Percentiles rank a stretch among this genome's conserved stretches.
Evolutionary conservation across 2,329 filamentous ascomycete genomes (phyloP).

Genomic region (Didymella pomorum): DNA sequence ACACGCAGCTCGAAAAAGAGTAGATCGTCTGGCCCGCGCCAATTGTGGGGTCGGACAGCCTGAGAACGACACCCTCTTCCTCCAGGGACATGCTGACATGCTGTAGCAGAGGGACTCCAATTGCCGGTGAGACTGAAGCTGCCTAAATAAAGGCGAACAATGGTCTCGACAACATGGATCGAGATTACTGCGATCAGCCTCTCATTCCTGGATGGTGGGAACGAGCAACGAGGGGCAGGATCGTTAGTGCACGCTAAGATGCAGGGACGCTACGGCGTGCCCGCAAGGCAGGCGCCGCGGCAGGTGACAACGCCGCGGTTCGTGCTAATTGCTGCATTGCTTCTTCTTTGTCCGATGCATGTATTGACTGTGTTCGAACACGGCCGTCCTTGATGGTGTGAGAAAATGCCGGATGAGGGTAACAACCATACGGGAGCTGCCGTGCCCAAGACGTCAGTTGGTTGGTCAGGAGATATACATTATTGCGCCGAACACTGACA

Average conservation of each 20-base stretch:
- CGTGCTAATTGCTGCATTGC: not conserved
- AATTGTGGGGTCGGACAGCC: slow-evolving; percentile 15
- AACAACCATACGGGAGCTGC: slow-evolving; percentile 10
- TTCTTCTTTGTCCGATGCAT: not conserved
- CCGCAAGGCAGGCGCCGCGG: slow-evolving; percentile 11
- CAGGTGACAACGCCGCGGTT: slow-evolving; percentile 8
- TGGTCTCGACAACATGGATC: slow-evolving; percentile 12
- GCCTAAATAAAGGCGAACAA: slow-evolving; percentile 3
- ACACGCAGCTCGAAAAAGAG: slow-evolving; percentile 10
- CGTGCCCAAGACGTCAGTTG: not conserved
- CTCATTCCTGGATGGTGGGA: slow-evolving; percentile 8
- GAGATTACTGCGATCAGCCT: slow-evolving; percentile 1
- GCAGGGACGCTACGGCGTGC: slow-evolving; percentile 18
- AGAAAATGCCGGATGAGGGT: not conserved
- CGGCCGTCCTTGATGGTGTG: not conserved
- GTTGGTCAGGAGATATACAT: slow-evolving; percentile 12
- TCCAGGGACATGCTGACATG: slow-evolving; percentile 3
- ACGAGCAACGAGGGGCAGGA: slow-evolving; percentile 8
- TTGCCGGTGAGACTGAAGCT: slow-evolving; percentile 1
- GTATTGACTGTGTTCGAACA: not conserved
- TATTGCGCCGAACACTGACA: slow-evolving; percentile 12
- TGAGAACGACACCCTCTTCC: slow-evolving; percentile 2
- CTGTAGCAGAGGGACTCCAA: not conserved
- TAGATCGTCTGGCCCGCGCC: slow-evolving; percentile 15
- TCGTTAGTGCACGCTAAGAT: slow-evolving; percentile 13